Percentiles rank a stretch among this genome's conserved stretches.
These are phyloP conservation scores for Stagonosporopsis tanaceti DNA, from an alignment of 2,329 filamentous ascomycete genomes.

Conservation along the genomic window DNA sequence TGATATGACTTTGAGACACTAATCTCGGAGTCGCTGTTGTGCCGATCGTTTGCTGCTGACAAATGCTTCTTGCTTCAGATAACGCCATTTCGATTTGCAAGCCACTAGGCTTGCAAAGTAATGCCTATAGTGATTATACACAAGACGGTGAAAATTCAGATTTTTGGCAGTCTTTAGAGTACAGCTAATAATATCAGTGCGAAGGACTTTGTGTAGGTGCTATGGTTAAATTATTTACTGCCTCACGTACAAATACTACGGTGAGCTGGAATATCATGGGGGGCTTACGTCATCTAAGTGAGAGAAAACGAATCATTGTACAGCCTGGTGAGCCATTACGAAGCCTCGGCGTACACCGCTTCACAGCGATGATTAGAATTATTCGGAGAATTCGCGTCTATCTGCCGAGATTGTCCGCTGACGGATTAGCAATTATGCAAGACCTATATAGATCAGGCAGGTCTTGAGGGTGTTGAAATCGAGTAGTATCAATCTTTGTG, in stretches of 20 bases:
- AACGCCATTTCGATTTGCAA: slow-evolving; percentile 10
- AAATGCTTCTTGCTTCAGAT: slow-evolving; percentile 3
- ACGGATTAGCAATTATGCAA: slow-evolving; percentile 19
- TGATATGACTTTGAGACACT: neutral
- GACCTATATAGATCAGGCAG: slow-evolving; percentile 16
- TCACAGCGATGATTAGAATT: slow-evolving; percentile 10
- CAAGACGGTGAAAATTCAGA: no score
- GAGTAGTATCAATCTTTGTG: neutral
- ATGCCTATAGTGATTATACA: no score
- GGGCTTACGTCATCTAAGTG: no score
- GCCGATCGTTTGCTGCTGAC: slow-evolving; percentile 8
- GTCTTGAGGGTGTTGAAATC: neutral
- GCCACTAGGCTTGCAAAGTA: no score
- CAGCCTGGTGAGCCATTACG: neutral
- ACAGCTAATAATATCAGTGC: no score
- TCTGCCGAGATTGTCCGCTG: slow-evolving; percentile 25
- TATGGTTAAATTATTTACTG: no score
- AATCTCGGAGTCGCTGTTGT: neutral
- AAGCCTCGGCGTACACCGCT: slow-evolving; percentile 10
- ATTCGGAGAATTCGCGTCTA: slow-evolving; percentile 21
- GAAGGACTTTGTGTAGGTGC: no score
- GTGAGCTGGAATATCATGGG: no score
- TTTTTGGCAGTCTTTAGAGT: no score
- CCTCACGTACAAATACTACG: no score
- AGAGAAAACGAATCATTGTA: no score